Evolutionary conservation across 352 stramenopile genomes (phyloP), one percentile per base, ranked within the genome.

Genomic region (Vaucheria bursata): DNA sequence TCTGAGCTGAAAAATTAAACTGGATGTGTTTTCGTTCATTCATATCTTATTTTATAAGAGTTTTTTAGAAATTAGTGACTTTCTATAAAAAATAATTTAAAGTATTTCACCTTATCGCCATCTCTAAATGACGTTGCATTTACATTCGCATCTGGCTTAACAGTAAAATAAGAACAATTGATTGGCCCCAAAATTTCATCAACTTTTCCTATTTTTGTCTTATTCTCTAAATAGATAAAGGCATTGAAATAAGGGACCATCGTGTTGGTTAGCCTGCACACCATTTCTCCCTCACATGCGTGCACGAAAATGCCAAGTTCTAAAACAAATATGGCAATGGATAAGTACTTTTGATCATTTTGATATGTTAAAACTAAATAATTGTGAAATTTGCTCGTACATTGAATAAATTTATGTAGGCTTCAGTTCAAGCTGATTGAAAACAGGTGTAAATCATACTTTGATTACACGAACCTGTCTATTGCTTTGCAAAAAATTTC

Each of bases 201-300:
- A 33, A 99, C 90, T 85, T 98, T 98, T 78, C 96, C 96, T 79
- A 99, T 97, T 84, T 97, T 95, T 77, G 92, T 97, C 88, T 98
- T 99, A 89, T 98, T 99, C 84, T 98, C 93, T 0, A 98, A 88
- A 89, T 97, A 99, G 31, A 96, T 89, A 64, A 91, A 92, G 31
- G 96, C 95, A 85, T 99, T 99, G 81, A 99, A 99, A 86, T 99
- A 98, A 32, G 96, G 96, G 77, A 99, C 90, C 86, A 93, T 95
- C 74, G 91, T 82, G 80, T 97, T 91, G 39, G 91, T 97, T 84
- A 94, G 95, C 87, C 96, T 96, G 88, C 93, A 98, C 35, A 99
- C 90, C 87, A 98, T 92, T 86, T 98, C 94, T 72, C 94, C 94
- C 88, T 99, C 95, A 76, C 91, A 97, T 77, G 94, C 89, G 87